phyloP scores from a whole-genome alignment of 1,284 basidiomycete genomes.

The Trichosporon faecale region DNA sequence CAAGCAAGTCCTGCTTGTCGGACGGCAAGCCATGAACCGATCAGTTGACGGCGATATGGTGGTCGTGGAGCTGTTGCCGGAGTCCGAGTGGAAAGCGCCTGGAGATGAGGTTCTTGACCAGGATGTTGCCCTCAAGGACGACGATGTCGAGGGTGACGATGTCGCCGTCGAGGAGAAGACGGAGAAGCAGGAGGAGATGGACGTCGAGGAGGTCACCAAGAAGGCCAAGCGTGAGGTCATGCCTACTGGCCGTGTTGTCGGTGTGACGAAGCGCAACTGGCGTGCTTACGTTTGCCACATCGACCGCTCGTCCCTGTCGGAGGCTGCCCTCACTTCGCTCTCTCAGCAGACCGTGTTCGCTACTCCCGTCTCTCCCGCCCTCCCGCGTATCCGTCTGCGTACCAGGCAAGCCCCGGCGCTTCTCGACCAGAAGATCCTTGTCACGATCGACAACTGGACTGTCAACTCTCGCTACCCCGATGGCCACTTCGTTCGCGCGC shows the following conservation, averaged over 20 bases:
- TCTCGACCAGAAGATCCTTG: constrained; percentile 90
- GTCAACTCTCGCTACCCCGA: constrained; percentile 86
- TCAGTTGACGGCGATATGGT: constrained; percentile 92
- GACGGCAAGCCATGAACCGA: constrained; percentile 92
- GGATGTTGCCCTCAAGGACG: constrained; percentile 82
- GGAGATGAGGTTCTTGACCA: constrained; percentile 91
- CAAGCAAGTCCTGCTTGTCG: constrained; percentile 80
- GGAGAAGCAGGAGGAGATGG: constrained; percentile 38
- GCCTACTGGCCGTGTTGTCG: constrained; percentile 89
- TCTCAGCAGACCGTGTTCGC: constrained; percentile 92
- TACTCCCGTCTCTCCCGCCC: constrained; percentile 83
- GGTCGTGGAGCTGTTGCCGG: constrained; percentile 80
- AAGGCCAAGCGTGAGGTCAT: constrained; percentile 56
- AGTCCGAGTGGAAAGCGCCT: constrained; percentile 89
- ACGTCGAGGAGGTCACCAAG: constrained; percentile 46
- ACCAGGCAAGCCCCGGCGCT: constrained; percentile 89
- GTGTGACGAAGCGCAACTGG: constrained; percentile 94
- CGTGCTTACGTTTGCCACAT: constrained; percentile 95
- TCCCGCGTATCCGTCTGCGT: constrained; percentile 90
- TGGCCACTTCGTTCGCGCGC: constrained; percentile 91
- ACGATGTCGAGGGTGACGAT: constrained; percentile 89
- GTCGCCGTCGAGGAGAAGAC: constrained; percentile 59
- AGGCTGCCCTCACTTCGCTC: constrained; percentile 71
- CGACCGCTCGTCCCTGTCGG: constrained; percentile 80
- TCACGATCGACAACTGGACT: constrained; percentile 92